Percentiles rank a stretch among this genome's conserved stretches.
Evolutionary conservation across 2,329 filamentous ascomycete genomes (phyloP).

Genomic region (Bipolaris cookei): DNA sequence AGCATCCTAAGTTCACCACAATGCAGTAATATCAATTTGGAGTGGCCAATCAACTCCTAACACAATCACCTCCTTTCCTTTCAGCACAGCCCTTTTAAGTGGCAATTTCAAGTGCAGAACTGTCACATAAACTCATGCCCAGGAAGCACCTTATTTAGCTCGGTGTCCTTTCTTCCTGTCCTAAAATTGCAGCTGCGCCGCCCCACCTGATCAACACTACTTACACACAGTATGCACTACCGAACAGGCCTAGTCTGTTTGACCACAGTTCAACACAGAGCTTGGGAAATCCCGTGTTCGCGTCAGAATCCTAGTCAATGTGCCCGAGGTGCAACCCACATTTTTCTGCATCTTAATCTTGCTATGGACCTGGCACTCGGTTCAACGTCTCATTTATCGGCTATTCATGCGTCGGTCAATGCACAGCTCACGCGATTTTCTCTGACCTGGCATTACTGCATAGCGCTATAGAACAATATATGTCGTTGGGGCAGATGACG

Average conservation of each 20-base stretch:
- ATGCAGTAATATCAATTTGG: neutral
- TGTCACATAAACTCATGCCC: neutral
- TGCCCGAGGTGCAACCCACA: neutral
- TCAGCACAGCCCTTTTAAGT: no score
- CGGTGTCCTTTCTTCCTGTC: neutral
- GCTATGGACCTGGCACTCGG: neutral
- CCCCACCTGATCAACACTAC: no score
- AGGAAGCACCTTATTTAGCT: neutral
- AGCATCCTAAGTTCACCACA: neutral
- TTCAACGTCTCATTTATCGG: constrained; percentile 6
- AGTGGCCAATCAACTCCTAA: no score
- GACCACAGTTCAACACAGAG: neutral
- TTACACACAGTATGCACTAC: neutral
- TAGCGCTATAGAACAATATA: constrained; percentile 27
- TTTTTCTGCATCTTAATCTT: neutral
- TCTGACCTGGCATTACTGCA: constrained; percentile 30
- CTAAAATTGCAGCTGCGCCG: neutral
- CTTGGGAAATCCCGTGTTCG: neutral
- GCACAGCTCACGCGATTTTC: neutral
- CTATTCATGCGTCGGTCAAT: neutral
- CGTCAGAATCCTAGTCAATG: neutral
- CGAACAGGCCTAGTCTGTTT: neutral
- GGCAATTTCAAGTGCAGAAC: neutral
- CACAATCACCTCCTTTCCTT: no score
- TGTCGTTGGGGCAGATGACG: constrained; percentile 21